These are phyloP conservation scores for Falciphora oryzae DNA, from an alignment of 2,329 filamentous ascomycete species.

Conservation along the genomic window DNA sequence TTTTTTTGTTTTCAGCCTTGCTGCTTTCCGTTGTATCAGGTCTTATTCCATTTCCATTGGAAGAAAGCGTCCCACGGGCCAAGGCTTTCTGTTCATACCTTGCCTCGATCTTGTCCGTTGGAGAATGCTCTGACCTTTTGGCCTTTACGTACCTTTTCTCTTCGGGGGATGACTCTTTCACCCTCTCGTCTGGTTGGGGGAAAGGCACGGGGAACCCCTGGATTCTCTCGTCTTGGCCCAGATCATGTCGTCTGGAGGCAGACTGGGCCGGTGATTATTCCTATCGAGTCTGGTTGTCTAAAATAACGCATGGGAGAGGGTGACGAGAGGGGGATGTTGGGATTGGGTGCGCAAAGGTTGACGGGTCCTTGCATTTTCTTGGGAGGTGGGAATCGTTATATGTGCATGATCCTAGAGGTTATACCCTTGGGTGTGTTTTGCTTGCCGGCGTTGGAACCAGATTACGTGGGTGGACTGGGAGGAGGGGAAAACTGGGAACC, in stretches of 20 bases:
- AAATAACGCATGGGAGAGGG: neutral
- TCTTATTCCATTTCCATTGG: constrained; percentile 1
- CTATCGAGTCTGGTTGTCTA: neutral
- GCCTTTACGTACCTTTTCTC: constrained; percentile 4
- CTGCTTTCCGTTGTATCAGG: neutral
- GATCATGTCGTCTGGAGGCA: neutral
- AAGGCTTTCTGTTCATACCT: neutral
- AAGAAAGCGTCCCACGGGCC: neutral
- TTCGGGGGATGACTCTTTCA: neutral
- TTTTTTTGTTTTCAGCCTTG: neutral
- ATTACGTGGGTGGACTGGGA: neutral
- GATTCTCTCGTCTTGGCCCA: neutral
- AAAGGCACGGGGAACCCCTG: neutral
- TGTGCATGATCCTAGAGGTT: constrained; percentile 10
- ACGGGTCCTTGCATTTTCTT: neutral
- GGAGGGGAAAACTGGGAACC: neutral
- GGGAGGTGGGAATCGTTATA: constrained; percentile 4
- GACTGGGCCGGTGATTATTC: neutral
- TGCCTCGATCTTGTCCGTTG: neutral
- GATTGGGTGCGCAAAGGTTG: neutral
- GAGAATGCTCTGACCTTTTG: constrained; percentile 3
- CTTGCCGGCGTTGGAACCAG: neutral
- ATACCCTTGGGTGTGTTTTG: constrained; percentile 9
- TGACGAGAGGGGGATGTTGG: neutral
- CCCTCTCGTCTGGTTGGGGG: neutral